phyloP scores from a whole-genome alignment of 1,139 yeast species.

The Magnusiomyces suaveolens region DNA sequence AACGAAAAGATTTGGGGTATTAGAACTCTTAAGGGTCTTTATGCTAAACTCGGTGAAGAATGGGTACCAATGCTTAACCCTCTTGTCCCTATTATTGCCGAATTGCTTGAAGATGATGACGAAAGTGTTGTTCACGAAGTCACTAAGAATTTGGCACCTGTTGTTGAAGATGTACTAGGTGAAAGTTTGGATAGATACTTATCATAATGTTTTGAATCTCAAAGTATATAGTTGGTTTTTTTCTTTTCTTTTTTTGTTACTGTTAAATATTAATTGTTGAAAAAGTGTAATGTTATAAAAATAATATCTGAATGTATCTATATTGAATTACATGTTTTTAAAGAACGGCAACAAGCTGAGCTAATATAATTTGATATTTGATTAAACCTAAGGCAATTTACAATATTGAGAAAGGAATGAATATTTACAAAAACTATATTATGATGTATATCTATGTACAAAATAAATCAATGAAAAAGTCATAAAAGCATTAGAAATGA shows the following conservation, averaged over 20 bases:
- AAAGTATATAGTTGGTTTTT: not conserved
- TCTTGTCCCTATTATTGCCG: slow-evolving; percentile 91
- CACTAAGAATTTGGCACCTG: slow-evolving; percentile 84
- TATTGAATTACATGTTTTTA: too few relatives aligned
- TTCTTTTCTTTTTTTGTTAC: not conserved
- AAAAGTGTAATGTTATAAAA: too few relatives aligned
- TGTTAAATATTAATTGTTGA: too few relatives aligned
- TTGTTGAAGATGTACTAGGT: slow-evolving; percentile 83
- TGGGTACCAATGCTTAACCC: slow-evolving; percentile 91
- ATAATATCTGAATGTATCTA: too few relatives aligned
- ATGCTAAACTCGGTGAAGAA: slow-evolving; percentile 87
- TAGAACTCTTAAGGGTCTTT: slow-evolving; percentile 65
- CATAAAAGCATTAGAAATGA: not conserved
- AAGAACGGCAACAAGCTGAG: not conserved
- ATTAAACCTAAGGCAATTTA: not conserved
- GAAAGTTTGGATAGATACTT: slow-evolving; percentile 89
- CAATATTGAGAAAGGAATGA: not conserved
- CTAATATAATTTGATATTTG: not conserved
- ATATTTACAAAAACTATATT: not conserved
- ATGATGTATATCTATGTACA: not conserved
- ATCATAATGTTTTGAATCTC: slow-evolving; percentile 37
- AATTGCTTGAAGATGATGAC: slow-evolving; percentile 87
- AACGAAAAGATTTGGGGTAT: slow-evolving; percentile 76
- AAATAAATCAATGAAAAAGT: too few relatives aligned
- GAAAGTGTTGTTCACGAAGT: slow-evolving; percentile 89